Evolutionary conservation across 1,284 basidiomycete species (phyloP).

Genomic region (Malassezia vespertilionis): DNA sequence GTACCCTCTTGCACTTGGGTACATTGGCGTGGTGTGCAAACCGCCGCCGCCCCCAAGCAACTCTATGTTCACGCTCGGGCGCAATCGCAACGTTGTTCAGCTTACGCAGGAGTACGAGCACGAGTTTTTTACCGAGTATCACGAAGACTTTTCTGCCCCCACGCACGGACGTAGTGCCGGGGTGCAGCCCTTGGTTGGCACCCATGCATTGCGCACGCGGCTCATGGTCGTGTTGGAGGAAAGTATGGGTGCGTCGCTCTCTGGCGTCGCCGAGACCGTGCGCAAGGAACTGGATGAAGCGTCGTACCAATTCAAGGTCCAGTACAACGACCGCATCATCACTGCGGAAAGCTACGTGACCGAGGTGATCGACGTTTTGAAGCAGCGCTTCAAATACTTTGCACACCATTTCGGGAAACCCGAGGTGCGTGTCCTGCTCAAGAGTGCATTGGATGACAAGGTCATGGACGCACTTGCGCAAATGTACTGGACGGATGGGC

Average conservation of each 20-base stretch:
- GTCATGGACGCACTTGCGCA: conserved; percentile 94
- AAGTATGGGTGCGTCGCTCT: conserved; percentile 87
- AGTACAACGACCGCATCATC: conserved; percentile 93
- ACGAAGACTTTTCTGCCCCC: conserved; percentile 57
- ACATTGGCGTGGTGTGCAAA: conserved; percentile 83
- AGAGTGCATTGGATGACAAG: conserved; percentile 83
- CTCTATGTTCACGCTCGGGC: conserved; percentile 13
- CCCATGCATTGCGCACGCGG: conserved; percentile 71
- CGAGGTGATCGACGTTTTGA: conserved; percentile 86
- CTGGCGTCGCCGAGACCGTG: conserved; percentile 89
- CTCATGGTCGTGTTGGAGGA: conserved; percentile 95
- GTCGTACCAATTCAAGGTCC: conserved; percentile 96
- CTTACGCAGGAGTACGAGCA: conserved; percentile 56
- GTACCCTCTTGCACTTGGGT: conserved; percentile 94
- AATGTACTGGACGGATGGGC: conserved; percentile 89
- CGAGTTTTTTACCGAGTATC: conserved; percentile 66
- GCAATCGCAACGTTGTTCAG: conserved; percentile 53
- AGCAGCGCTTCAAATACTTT: conserved; percentile 78
- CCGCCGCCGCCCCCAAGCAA: conserved; percentile 16
- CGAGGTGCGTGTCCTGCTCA: conserved; percentile 73
- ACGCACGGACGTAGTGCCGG: conserved; percentile 52
- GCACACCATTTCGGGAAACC: conserved; percentile 78
- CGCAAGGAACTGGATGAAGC: conserved; percentile 93
- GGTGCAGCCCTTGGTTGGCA: conserved; percentile 60
- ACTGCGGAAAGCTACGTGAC: conserved; percentile 94